Evolutionary conservation across 2,329 filamentous ascomycete species (phyloP).

Genomic region (Diaporthe humulicola): DNA sequence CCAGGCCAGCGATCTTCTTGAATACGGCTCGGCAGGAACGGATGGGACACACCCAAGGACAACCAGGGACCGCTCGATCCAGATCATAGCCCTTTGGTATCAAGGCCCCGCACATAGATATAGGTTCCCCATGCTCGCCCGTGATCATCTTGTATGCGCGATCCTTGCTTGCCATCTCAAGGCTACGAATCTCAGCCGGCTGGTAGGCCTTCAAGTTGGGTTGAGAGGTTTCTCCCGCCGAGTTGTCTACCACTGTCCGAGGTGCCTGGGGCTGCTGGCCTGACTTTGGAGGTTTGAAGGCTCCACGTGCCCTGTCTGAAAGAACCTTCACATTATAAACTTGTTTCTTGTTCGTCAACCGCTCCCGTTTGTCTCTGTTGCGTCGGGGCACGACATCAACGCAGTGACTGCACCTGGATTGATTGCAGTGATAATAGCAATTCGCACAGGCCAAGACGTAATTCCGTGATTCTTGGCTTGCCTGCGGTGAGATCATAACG

Average conservation of each 20-base stretch:
- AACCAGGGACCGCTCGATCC: slow-evolving; percentile 38
- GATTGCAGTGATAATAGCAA: slow-evolving; percentile 38
- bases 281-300: not conserved
- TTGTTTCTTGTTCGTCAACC: slow-evolving; percentile 12
- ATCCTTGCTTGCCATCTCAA: slow-evolving; percentile 31
- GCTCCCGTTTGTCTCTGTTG: not conserved
- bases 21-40: slow-evolving; percentile 41
- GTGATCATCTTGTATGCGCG: slow-evolving; percentile 35
- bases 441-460: slow-evolving; percentile 36
- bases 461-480: slow-evolving; percentile 26
- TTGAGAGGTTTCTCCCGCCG: not conserved
- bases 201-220: not conserved
- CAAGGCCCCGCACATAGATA: slow-evolving; percentile 38
- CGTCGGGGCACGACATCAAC: not conserved
- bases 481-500: slow-evolving; percentile 39
- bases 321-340: slow-evolving; percentile 34
- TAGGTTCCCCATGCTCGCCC: slow-evolving; percentile 38
- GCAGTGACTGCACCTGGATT: slow-evolving; percentile 36
- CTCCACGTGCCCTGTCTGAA: slow-evolving; percentile 28
- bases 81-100: slow-evolving; percentile 44
- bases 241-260: not conserved
- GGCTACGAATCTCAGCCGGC: slow-evolving; percentile 27
- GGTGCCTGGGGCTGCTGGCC: not conserved
- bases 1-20: slow-evolving; percentile 37
- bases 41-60: slow-evolving; percentile 45